Evolutionary conservation across 108 stramenopile species (phyloP).

Genomic region (Stephanodiscus minutulus): DNA sequence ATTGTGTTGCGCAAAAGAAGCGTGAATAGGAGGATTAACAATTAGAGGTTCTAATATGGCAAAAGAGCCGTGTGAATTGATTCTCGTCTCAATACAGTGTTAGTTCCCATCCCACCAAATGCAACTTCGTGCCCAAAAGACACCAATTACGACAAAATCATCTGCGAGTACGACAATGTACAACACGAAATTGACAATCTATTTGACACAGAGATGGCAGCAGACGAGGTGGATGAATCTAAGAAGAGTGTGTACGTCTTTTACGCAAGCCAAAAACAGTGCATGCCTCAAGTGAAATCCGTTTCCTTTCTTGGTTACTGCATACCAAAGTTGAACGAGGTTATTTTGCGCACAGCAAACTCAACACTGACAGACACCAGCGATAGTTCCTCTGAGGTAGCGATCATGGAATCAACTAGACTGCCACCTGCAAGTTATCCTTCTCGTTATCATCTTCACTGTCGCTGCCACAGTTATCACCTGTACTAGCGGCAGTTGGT

Average conservation of each 20-base stretch:
- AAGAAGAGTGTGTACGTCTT: constrained; percentile 32
- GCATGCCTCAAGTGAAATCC: constrained; percentile 22
- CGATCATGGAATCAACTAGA: not conserved
- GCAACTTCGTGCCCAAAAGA: constrained; percentile 28
- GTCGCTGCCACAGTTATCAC: not conserved
- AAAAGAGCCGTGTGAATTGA: no score
- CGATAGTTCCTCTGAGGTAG: not conserved
- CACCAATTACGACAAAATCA: constrained; percentile 24
- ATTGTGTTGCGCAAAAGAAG: no score
- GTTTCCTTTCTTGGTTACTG: constrained; percentile 26
- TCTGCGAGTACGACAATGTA: constrained; percentile 54
- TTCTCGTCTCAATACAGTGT: no score
- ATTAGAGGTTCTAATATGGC: no score
- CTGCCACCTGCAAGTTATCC: not conserved
- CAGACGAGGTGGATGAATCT: not conserved
- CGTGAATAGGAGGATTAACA: no score
- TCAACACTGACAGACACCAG: constrained; percentile 1
- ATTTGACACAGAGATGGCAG: constrained; percentile 7
- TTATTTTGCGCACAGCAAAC: not conserved
- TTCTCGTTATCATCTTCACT: not conserved
- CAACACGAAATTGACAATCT: constrained; percentile 28
- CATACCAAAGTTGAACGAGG: constrained; percentile 13
- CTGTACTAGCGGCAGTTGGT: not conserved
- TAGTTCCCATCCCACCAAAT: no score
- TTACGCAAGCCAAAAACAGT: constrained; percentile 26